Base-by-base conservation (phyloP, 108 stramenopile species). In the Schizochytrium sp. region DNA sequence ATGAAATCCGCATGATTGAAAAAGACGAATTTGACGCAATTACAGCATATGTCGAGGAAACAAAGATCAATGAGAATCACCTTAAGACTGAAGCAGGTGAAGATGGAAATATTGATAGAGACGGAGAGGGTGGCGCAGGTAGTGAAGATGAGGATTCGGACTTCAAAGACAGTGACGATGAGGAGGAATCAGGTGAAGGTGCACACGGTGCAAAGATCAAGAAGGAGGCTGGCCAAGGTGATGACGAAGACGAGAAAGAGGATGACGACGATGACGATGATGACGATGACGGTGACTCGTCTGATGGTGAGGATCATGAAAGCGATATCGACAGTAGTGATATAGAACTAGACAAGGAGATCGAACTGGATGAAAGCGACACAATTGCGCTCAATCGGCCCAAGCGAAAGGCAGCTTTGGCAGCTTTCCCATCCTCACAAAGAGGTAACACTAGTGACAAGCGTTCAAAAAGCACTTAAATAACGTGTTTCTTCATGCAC, bases 121-220 rank as follows among this genome's bases (percentile, higher is more conserved):
- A 57, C 17, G 56, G 28, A 28, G 28, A 5, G 57, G 2, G 41
- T 2, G 55, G 4, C 1, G 17, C 4, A 41, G 57, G 61, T 19
- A 13, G 28, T 10, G 59, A 88, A 5, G 46, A 13, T 40, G 60
- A 61, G 41, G 87, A 61, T 45, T 58, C 87, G 40, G 87, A 61
- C 58, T 61, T 88, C 45, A 88, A 41, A 61, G 64, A 72, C 61
- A 88, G 56, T 64, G 56, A 88, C 4, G 40, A 88, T 49, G 49
- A 72, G 61, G 49, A 55, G 45, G 42, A 44, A 17, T 72, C 72
- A 60, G 59, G 59, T 0, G 72, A 72, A 38, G 72, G 72, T 44
- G 42, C 0, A 60, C 19, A 60, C 17, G n/a, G 19, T 17, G 59
- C 17, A 60, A n/a, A 19, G 19, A n/a, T 19, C 59, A n/a, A 60